phyloP scores from a whole-genome alignment of 1,284 basidiomycete species.

The Pseudomicrostroma phylloplanum region DNA sequence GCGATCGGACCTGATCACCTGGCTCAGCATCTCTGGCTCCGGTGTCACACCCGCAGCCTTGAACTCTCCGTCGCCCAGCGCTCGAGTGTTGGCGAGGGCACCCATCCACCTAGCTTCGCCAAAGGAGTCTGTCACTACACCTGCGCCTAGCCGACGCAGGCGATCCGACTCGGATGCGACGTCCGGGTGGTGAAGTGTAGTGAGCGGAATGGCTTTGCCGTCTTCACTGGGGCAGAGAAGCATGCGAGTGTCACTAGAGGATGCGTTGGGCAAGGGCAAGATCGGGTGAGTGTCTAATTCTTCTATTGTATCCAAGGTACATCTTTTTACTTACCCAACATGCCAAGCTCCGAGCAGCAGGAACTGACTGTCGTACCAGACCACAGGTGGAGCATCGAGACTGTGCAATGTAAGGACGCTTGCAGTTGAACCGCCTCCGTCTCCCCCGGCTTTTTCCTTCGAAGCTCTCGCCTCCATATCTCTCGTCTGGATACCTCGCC shows the following conservation, averaged over 20 bases:
- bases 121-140: slow-evolving; percentile 86
- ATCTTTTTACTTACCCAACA: slow-evolving; percentile 62
- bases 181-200: slow-evolving; percentile 72
- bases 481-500: not conserved
- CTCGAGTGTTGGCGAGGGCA: slow-evolving; percentile 83
- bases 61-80: slow-evolving; percentile 84
- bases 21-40: slow-evolving; percentile 61
- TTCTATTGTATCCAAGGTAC: not conserved
- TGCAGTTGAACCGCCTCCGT: slow-evolving; percentile 70
- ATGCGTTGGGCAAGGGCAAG: slow-evolving; percentile 1
- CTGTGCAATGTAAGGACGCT: slow-evolving; percentile 83
- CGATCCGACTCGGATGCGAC: slow-evolving; percentile 75
- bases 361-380: slow-evolving; percentile 49
- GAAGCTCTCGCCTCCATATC: not conserved
- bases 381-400: slow-evolving; percentile 62
- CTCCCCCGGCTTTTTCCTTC: not conserved
- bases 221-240: slow-evolving; percentile 69
- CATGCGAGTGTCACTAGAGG: slow-evolving; percentile 63
- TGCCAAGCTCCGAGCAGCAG: slow-evolving; percentile 70
- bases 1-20: slow-evolving; percentile 59
- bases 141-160: slow-evolving; percentile 77
- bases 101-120: slow-evolving; percentile 97
- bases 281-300: not conserved
- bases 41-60: slow-evolving; percentile 64
- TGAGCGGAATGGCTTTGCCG: slow-evolving; percentile 67